Base-by-base conservation (phyloP, 768 basidiomycete species). In the Hysterangium stoloniferum region DNA sequence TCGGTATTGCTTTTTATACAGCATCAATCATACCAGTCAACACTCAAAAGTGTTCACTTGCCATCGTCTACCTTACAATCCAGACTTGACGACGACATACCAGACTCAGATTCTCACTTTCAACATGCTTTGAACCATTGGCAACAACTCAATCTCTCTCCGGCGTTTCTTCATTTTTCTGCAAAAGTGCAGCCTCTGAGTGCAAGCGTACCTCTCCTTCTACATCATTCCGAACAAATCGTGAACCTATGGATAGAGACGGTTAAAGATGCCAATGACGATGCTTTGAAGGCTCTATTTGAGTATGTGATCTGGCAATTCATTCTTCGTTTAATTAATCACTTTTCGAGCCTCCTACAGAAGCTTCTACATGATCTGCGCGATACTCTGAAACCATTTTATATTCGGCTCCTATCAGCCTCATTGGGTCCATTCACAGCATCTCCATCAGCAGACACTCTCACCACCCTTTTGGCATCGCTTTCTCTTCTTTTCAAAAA, bases 31-130 rank as follows among this genome's bases (percentile, higher is more conserved):
- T 82, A 89, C 58, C 73, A 78, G 51, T 69, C 78, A 58, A 70
- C 73, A 0, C 61, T 90, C 31, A 85, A 82, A 62, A 71, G 77
- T 4, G 83, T 89, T 1, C 87, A 89, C 60, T 65, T 85, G 0
- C 82, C 84, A 2, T 82, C 85, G 12, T 73, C 79, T 1, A 73
- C 86, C 54, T 67, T 70, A 13, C 73, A 64, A 53, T 59, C 62
- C 25, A 59, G 73, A 45, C 72, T 82, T 40, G 81, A 84, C 56
- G 66, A 77, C 50, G 83, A 85, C 33, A 72, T 86, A 2, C 48
- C 89, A 85, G 85, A 91, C 56, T 77, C 79, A 59, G 79, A 81
- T 51, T 88, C 85, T 0, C 82, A 89, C 61, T 92, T 94, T 58
- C 79, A 83, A 48, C 72, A 78, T 56, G 75, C 84, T 2, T 69